Percentiles rank a stretch among this genome's conserved stretches.
phyloP scores from a whole-genome alignment of 1,139 yeast genomes.

The Candida tropicalis region DNA sequence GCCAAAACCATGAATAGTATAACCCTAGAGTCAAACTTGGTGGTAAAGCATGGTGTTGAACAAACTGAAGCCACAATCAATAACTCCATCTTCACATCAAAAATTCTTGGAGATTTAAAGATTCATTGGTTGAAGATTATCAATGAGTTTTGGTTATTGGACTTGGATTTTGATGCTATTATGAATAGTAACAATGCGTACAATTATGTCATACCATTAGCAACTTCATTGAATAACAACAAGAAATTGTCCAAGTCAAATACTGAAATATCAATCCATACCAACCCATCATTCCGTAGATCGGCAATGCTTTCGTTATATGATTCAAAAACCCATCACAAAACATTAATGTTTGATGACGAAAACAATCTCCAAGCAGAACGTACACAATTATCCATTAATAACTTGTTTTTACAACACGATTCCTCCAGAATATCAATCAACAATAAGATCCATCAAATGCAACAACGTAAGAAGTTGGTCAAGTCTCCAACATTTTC shows the following conservation, averaged over 20 bases:
- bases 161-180: constrained; percentile 26
- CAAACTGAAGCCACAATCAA: constrained; percentile 11
- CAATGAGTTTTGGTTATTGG: constrained; percentile 37
- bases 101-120: constrained; percentile 48
- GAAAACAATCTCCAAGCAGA: constrained; percentile 27
- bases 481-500: constrained; percentile 12
- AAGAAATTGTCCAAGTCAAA: constrained; percentile 33
- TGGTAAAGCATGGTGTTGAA: constrained; percentile 12
- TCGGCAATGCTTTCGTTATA: constrained; percentile 58
- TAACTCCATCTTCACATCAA: constrained; percentile 34
- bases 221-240: constrained; percentile 23
- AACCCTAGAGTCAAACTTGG: constrained; percentile 33
- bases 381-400: constrained; percentile 44
- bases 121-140: constrained; percentile 42
- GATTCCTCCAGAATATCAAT: constrained; percentile 42
- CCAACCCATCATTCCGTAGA: constrained; percentile 55
- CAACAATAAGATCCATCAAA: constrained; percentile 32
- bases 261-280: constrained; percentile 45
- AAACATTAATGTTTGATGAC: constrained; percentile 40
- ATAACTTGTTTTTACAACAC: constrained; percentile 43
- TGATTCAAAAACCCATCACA: constrained; percentile 41
- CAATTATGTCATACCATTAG: constrained; percentile 30
- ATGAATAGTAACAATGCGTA: constrained; percentile 22
- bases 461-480: constrained; percentile 19
- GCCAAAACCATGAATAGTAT: constrained; percentile 52